Percentiles rank a stretch among this genome's conserved stretches.
These are phyloP conservation scores for Arthrobotrys megalospora DNA, from an alignment of 2,329 filamentous ascomycete genomes.

Conservation along the genomic window DNA sequence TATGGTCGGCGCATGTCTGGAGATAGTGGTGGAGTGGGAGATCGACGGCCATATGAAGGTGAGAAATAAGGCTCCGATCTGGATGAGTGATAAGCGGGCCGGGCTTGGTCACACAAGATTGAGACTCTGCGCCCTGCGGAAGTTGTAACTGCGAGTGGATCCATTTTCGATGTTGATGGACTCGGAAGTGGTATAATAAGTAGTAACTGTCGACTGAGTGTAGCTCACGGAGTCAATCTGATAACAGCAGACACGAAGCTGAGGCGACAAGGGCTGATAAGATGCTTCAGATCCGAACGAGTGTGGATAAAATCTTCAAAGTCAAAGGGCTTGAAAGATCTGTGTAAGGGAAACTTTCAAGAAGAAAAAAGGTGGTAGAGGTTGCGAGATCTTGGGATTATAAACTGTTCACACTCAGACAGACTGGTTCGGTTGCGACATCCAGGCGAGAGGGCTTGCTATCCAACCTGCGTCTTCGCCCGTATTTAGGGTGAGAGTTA, in stretches of 20 bases:
- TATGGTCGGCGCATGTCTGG: constrained; percentile 63
- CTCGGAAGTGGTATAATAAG: constrained; percentile 5
- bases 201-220: constrained; percentile 10
- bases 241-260: constrained; percentile 6
- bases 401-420: constrained; percentile 45
- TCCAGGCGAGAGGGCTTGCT: constrained; percentile 59
- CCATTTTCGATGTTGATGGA: constrained; percentile 61
- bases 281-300: constrained; percentile 38
- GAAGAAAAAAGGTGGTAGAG: constrained; percentile 26
- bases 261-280: constrained; percentile 15
- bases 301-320: constrained; percentile 38
- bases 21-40: constrained; percentile 64
- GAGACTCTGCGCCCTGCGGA: constrained; percentile 64
- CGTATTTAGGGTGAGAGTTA: constrained; percentile 52
- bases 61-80: constrained; percentile 61
- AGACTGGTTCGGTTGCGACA: constrained; percentile 61
- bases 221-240: constrained; percentile 18
- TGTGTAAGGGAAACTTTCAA: constrained; percentile 37
- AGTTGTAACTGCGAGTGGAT: constrained; percentile 64
- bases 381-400: constrained; percentile 59
- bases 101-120: constrained; percentile 62
- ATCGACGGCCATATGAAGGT: constrained; percentile 61
- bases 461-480: constrained; percentile 49
- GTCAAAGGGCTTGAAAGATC: constrained; percentile 26
- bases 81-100: constrained; percentile 32